These are phyloP conservation scores for Suhomyces pyralidae DNA, from an alignment of 805 yeast species.

Conservation along the genomic window DNA sequence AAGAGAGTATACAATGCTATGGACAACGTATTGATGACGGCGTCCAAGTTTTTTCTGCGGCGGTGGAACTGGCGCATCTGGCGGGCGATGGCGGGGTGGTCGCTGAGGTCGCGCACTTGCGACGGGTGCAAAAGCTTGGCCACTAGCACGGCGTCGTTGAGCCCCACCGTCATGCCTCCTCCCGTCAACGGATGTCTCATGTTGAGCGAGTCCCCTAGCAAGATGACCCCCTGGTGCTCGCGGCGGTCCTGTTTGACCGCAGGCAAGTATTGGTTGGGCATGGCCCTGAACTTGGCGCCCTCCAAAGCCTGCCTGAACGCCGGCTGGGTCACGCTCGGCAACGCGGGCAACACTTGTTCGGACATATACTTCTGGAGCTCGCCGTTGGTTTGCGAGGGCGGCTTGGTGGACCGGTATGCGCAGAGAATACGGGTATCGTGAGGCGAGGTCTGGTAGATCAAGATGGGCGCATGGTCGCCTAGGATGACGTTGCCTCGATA, in stretches of 20 bases:
- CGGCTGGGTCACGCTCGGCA: constrained; percentile 66
- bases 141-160: constrained; percentile 75
- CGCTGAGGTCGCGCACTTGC: constrained; percentile 51
- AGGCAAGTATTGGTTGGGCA: constrained; percentile 92
- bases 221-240: constrained; percentile 64
- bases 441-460: constrained; percentile 83
- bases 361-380: constrained; percentile 60
- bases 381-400: constrained; percentile 63
- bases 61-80: constrained; percentile 67
- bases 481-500: constrained; percentile 87
- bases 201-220: constrained; percentile 90
- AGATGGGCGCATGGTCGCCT: constrained; percentile 82
- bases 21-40: constrained; percentile 86
- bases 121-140: constrained; percentile 59
- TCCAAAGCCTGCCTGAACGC: constrained; percentile 65
- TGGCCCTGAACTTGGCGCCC: constrained; percentile 59
- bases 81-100: constrained; percentile 54
- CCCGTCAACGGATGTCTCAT: constrained; percentile 99
- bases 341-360: constrained; percentile 56
- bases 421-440: constrained; percentile 85
- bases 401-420: constrained; percentile 69
- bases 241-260: constrained; percentile 61
- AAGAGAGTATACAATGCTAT: constrained; percentile 86
- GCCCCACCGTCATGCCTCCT: constrained; percentile 98
- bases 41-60: constrained; percentile 72